Base-by-base conservation (phyloP, 2,329 filamentous ascomycete species). In the Diplodia corticola region DNA sequence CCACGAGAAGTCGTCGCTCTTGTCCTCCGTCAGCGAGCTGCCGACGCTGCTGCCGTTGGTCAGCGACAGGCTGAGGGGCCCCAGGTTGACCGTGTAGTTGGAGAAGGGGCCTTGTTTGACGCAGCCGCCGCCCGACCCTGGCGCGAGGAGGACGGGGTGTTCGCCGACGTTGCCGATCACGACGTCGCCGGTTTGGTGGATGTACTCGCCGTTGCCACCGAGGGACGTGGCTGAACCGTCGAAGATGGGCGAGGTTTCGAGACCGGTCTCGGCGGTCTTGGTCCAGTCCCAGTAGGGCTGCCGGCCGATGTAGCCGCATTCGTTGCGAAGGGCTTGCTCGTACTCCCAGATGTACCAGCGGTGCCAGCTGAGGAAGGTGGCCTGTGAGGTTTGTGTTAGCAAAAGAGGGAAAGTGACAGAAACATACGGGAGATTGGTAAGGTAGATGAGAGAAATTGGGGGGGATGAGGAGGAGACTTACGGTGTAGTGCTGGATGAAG, bases 51-150 rank as follows among this genome's bases (percentile, higher is more conserved):
- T 37, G 2, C 63, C 55, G 64, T 66, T 61, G 24, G 1, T 72
- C 65, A 0, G 67, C 63, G 12, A 73, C 71, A 65, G 75, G 70
- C 24, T 76, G 72, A 3, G 79, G 1, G 85, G 85, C 0, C 85
- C 85, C 0, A 83, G 76, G 66, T 80, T 80, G 44, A 82, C 78
- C 2, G 68, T 70, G 69, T 71, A 76, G 70, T 85, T 77, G 69
- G 77, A 80, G 74, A 86, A 85, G 0, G 84, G 84, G 0, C 85
- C 85, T 0, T 75, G 78, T 17, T 73, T 77, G 5, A 88, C 77
- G 71, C 85, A 87, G 1, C 85, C 85, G 46, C 85, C 85, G 10
- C 85, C 85, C 0, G 79, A 79, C 17, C 84, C 85, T 0, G 81
- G 80, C 0, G 81, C 82, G 9, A 83, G 72, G 33, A 70, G 75